Evolutionary conservation across 2,329 filamentous ascomycete genomes (phyloP).

Genomic region (Xenosphaeropsis pyriputrescens): DNA sequence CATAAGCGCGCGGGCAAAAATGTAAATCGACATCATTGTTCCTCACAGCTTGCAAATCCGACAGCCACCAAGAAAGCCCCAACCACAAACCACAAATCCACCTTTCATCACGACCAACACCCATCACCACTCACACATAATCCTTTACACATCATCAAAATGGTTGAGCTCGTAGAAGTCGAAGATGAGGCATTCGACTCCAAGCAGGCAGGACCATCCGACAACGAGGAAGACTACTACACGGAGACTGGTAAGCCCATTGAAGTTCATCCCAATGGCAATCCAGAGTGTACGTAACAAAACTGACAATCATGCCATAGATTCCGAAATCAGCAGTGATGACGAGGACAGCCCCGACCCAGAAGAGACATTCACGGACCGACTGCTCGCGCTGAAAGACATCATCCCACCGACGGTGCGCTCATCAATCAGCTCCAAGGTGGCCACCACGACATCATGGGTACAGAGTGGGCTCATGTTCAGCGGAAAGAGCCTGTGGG

Average conservation of each 20-base stretch:
- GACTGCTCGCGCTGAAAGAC: slow-evolving; percentile 58
- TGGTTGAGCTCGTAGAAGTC: slow-evolving; percentile 96
- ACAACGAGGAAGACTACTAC: slow-evolving; percentile 72
- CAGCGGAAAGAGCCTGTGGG: slow-evolving; percentile 78
- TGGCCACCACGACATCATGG: slow-evolving; percentile 37
- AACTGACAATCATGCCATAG: slow-evolving; percentile 24
- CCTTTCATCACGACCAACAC: background rate
- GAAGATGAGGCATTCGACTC: slow-evolving; percentile 87
- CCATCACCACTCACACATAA: background rate
- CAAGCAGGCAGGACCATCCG: slow-evolving; percentile 49
- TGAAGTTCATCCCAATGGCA: slow-evolving; percentile 1
- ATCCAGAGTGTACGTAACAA: background rate
- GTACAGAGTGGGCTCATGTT: slow-evolving; percentile 49
- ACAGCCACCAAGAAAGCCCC: too few relatives aligned
- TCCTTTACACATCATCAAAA: slow-evolving; percentile 27
- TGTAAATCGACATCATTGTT: too few relatives aligned
- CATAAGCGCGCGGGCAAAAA: too few relatives aligned
- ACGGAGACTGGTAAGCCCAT: slow-evolving; percentile 67
- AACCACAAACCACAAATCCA: background rate
- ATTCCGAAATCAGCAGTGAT: slow-evolving; percentile 75
- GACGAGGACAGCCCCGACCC: slow-evolving; percentile 46
- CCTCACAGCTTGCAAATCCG: too few relatives aligned
- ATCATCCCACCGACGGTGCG: slow-evolving; percentile 62
- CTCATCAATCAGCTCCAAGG: slow-evolving; percentile 47
- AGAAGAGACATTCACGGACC: slow-evolving; percentile 50